These are phyloP conservation scores for Daldinia childiae DNA, from an alignment of 495 filamentous ascomycete species.

Conservation along the genomic window DNA sequence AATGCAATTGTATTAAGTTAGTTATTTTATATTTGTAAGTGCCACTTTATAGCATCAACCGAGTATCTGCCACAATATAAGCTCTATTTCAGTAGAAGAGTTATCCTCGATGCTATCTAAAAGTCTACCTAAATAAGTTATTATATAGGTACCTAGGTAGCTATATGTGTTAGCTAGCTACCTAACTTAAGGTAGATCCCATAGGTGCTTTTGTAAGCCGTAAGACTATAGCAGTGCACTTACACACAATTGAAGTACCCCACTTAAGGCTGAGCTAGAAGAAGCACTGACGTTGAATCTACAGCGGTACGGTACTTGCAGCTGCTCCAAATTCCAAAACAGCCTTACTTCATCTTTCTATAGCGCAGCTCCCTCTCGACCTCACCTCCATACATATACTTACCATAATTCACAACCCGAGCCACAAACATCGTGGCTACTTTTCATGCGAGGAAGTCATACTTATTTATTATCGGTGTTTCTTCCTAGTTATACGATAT, in stretches of 20 bases:
- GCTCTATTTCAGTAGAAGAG: no score
- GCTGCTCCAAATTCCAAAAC: conserved; percentile 7
- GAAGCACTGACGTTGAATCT: conserved; percentile 38
- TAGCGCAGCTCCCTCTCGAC: background rate
- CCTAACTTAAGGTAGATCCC: no score
- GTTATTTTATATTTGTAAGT: no score
- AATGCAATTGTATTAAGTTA: no score
- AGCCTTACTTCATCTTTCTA: conserved; percentile 2
- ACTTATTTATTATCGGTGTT: background rate
- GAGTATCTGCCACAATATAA: no score
- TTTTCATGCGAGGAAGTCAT: background rate
- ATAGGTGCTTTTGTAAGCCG: background rate
- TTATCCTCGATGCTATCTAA: no score
- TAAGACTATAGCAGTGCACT: background rate
- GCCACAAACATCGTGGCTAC: background rate
- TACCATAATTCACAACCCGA: background rate
- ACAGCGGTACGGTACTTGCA: background rate
- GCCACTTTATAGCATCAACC: no score
- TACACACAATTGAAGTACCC: conserved; percentile 2
- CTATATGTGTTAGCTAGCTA: no score
- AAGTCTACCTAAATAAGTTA: no score
- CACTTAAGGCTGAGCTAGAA: conserved; percentile 31
- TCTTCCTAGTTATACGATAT: background rate
- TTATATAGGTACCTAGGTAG: no score
- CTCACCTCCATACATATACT: background rate